phyloP scores from a whole-genome alignment of 2,329 filamentous ascomycete species.

The Plectosphaerella plurivora region DNA sequence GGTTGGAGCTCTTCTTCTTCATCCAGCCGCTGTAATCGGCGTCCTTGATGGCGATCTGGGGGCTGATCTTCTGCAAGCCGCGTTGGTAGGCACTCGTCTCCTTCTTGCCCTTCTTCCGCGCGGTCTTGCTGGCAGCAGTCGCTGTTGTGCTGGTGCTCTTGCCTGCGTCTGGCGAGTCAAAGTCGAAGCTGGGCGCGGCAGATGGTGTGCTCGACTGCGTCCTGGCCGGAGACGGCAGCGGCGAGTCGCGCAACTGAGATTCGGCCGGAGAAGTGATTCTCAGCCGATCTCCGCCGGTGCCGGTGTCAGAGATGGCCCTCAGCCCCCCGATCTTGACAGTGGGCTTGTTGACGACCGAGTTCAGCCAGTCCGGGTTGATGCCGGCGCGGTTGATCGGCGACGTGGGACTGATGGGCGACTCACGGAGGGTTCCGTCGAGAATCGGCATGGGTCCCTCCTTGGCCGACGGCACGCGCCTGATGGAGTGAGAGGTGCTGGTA shows the following conservation, averaged over 20 bases:
- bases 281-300: conserved; percentile 46
- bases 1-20: conserved; percentile 95
- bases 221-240: conserved; percentile 60
- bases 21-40: conserved; percentile 98
- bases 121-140: conserved; percentile 43
- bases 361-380: conserved; percentile 53
- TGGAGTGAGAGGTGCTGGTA: conserved; percentile 51
- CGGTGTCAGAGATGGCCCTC: conserved; percentile 78
- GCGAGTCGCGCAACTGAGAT: conserved; percentile 45
- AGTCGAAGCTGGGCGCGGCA: conserved; percentile 66
- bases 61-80: conserved; percentile 75
- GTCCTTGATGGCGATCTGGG: conserved; percentile 75
- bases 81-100: conserved; percentile 91
- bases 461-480: conserved; percentile 43
- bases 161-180: conserved; percentile 66
- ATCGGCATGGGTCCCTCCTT: conserved; percentile 52
- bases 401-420: conserved; percentile 38
- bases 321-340: conserved; percentile 57
- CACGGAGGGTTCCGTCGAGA: conserved; percentile 17
- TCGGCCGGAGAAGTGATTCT: conserved; percentile 48
- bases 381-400: conserved; percentile 35
- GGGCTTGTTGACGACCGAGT: conserved; percentile 44
- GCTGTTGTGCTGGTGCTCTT: conserved; percentile 49
- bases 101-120: conserved; percentile 78
- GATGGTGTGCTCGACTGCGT: conserved; percentile 73